A percentile compares a stretch with the other conserved stretches of the same genome.
phyloP scores from a whole-genome alignment of 1,284 basidiomycete genomes.

The Fomes fomentarius region DNA sequence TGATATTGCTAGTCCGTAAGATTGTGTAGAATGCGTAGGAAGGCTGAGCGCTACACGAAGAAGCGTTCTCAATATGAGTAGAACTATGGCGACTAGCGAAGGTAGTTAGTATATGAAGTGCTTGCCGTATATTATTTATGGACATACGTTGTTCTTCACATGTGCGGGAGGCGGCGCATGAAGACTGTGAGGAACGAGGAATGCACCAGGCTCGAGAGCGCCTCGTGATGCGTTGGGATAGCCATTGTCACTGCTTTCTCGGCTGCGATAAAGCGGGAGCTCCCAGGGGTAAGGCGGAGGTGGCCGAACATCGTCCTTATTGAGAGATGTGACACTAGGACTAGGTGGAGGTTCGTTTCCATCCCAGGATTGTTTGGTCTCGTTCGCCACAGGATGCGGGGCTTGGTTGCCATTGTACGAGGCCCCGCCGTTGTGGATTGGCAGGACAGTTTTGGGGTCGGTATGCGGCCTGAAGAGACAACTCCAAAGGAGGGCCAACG shows the following conservation, averaged over 20 bases:
- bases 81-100: constrained; percentile 13
- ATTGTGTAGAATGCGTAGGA: neutral
- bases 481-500: too few species aligned
- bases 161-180: constrained; percentile 15
- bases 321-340: too few species aligned
- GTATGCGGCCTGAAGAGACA: too few species aligned
- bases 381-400: constrained; percentile 12
- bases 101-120: neutral
- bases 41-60: neutral
- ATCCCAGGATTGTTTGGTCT: constrained; percentile 4
- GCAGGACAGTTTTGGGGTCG: constrained; percentile 8
- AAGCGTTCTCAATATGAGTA: neutral
- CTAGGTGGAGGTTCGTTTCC: constrained; percentile 7
- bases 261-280: constrained; percentile 9
- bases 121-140: too few species aligned
- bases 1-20: too few species aligned
- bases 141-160: constrained; percentile 14
- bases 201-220: constrained; percentile 13
- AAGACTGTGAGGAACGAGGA: constrained; percentile 10
- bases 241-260: constrained; percentile 20
- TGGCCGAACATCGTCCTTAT: constrained; percentile 6
- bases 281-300: constrained; percentile 24
- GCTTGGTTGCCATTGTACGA: neutral
- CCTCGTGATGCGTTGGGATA: constrained; percentile 2
- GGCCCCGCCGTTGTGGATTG: constrained; percentile 1